Base-by-base conservation (phyloP, 2,329 filamentous ascomycete species). In the Venturiaceae sp. region DNA sequence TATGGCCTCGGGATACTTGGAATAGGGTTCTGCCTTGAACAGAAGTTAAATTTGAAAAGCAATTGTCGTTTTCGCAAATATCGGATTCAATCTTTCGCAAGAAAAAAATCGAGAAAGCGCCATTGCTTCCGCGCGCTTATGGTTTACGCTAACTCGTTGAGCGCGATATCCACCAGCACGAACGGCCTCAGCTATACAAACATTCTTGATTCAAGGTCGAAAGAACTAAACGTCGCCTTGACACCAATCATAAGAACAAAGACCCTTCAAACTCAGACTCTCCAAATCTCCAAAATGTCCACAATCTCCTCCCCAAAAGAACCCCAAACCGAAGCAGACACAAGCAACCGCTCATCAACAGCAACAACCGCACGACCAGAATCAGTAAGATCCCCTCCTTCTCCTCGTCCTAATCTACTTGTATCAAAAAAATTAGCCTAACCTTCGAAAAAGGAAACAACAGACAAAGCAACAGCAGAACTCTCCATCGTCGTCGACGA, bases 401-500 rank as follows among this genome's bases (percentile, higher is more conserved):
- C n/a, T n/a, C n/a, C n/a, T n/a, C n/a, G n/a, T n/a, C n/a, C n/a
- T n/a, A n/a, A n/a, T n/a, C n/a, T n/a, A n/a, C n/a, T n/a, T n/a
- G n/a, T n/a, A n/a, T n/a, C n/a, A n/a, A n/a, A n/a, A n/a, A n/a
- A n/a, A n/a, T n/a, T n/a, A n/a, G n/a, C n/a, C n/a, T n/a, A n/a
- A n/a, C n/a, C n/a, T n/a, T n/a, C 9, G n/a, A 14, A 21, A 53
- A 21, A 53, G 52, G 52, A 52, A 46, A 57, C 26, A 21, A 50
- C 72, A 1, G 78, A 81, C 23, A 76, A 80, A 47, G 74, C 77
- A 52, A 79, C 78, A 7, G 77, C 81, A 46, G 87, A 92, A 68
- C 81, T 95, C 59, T 85, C 85, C 2, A 83, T 83, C 3, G 89
- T 91, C 1, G 86, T 96, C 1, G 92, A 96, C 65, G 90, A 96